phyloP scores from a whole-genome alignment of 768 basidiomycete genomes.

The Agaricus subrufescens region DNA sequence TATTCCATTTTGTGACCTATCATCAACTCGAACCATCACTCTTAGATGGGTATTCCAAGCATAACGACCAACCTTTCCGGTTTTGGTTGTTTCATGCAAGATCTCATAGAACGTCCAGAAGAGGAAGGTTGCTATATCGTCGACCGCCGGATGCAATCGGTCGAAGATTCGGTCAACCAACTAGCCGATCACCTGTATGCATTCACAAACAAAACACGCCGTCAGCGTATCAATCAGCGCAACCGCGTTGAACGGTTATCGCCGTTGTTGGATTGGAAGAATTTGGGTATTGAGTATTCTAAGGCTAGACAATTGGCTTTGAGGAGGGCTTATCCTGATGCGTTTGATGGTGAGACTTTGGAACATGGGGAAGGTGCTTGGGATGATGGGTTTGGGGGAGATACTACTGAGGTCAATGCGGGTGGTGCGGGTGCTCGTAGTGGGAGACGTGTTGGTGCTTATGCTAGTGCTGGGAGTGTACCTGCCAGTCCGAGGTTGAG shows the following conservation, averaged over 20 bases:
- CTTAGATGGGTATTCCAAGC: constrained; percentile 93
- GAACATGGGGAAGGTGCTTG: constrained; percentile 34
- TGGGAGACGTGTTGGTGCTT: constrained; percentile 36
- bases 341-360: constrained; percentile 52
- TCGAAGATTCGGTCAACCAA: constrained; percentile 88
- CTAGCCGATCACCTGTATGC: constrained; percentile 71
- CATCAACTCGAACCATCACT: not conserved
- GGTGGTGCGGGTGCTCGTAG: constrained; percentile 33
- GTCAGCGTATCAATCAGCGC: constrained; percentile 97
- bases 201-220: constrained; percentile 80
- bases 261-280: constrained; percentile 97
- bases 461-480: constrained; percentile 52
- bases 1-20: not conserved
- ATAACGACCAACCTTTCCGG: constrained; percentile 98
- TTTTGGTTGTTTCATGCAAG: constrained; percentile 98
- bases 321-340: constrained; percentile 91
- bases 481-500: constrained; percentile 86
- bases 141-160: constrained; percentile 82
- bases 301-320: constrained; percentile 92
- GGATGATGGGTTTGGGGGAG: constrained; percentile 42
- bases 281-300: constrained; percentile 93
- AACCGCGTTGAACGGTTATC: constrained; percentile 94
- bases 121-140: constrained; percentile 98
- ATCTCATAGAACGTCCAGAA: constrained; percentile 89
- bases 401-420: constrained; percentile 24